A percentile compares a stretch with the other conserved stretches of the same genome.
phyloP scores from a whole-genome alignment of 2,329 filamentous ascomycete genomes.

The Karstenula rhodostoma region DNA sequence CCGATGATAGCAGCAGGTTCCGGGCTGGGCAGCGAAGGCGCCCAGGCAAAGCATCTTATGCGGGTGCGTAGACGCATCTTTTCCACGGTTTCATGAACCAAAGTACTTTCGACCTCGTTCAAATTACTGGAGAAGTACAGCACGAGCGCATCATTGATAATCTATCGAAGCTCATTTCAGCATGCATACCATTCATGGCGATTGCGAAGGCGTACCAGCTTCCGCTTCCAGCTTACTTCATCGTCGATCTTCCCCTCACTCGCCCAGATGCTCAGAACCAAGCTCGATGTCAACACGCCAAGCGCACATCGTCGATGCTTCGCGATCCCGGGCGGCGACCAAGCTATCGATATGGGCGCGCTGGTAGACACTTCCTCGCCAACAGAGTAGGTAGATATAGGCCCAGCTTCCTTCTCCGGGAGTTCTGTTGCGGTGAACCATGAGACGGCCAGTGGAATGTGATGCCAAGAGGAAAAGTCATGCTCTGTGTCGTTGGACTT shows the following conservation, averaged over 20 bases:
- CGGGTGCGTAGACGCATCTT: conserved; percentile 46
- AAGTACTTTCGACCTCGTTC: conserved; percentile 24
- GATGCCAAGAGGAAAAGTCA: conserved; percentile 46
- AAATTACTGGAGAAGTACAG: conserved; percentile 44
- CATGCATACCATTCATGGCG: background rate
- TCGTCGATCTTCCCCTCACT: conserved; percentile 53
- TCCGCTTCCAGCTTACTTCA: conserved; percentile 60
- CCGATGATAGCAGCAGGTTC: conserved; percentile 29
- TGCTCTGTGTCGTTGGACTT: conserved; percentile 36
- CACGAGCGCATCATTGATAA: conserved; percentile 61
- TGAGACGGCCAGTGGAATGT: conserved; percentile 57
- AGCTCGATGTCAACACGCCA: conserved; percentile 64
- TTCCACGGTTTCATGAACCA: conserved; percentile 39
- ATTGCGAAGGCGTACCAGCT: conserved; percentile 31
- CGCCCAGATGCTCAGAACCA: conserved; percentile 65
- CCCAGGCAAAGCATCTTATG: conserved; percentile 55
- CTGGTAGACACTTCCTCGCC: conserved; percentile 67
- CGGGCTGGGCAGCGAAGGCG: conserved; percentile 32
- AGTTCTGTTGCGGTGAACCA: conserved; percentile 61
- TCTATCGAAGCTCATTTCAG: conserved; percentile 11
- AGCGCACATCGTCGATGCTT: conserved; percentile 63
- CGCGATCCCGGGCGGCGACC: conserved; percentile 66
- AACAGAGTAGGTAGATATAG: conserved; percentile 60
- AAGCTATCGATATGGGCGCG: conserved; percentile 58
- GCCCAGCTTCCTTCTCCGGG: conserved; percentile 55